A percentile compares a stretch with the other conserved stretches of the same genome.
These are phyloP conservation scores for Skeletonema grethae DNA, from an alignment of 108 stramenopile species.

Conservation along the genomic window DNA sequence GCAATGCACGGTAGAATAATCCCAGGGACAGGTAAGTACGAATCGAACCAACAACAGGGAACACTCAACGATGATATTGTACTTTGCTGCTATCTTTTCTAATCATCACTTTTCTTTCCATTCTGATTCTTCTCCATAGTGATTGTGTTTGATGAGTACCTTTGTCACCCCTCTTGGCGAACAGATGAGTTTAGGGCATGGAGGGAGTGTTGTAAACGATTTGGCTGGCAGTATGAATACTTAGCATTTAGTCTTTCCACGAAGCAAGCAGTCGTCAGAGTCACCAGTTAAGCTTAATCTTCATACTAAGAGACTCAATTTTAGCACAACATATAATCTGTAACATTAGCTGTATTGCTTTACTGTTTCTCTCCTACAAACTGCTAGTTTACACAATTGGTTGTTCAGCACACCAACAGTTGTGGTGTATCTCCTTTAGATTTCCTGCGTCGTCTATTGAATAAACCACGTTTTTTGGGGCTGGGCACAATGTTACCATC, in stretches of 20 bases:
- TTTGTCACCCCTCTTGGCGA: constrained; percentile 84
- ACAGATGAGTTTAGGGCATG: constrained; percentile 87
- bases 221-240: constrained; percentile 90
- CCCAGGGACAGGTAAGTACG: constrained; percentile 50
- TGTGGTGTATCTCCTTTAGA: not conserved
- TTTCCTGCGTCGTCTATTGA: not conserved
- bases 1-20: constrained; percentile 76
- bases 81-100: too few species aligned
- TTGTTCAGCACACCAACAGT: not conserved
- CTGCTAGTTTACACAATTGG: not conserved
- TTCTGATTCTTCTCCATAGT: constrained; percentile 16
- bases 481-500: too few species aligned
- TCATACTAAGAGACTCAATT: not conserved
- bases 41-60: too few species aligned
- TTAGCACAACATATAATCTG: not conserved
- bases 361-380: too few species aligned
- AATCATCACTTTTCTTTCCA: too few species aligned
- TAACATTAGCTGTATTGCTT: too few species aligned
- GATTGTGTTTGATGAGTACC: constrained; percentile 84
- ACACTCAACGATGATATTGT: too few species aligned
- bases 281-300: constrained; percentile 44
- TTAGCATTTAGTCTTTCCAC: constrained; percentile 81
- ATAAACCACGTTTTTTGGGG: not conserved
- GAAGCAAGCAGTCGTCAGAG: constrained; percentile 81
- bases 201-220: constrained; percentile 86